Conservation (phyloP, 2,329 filamentous ascomycete genomes). For the Phaeosphaeria sp. region DNA sequence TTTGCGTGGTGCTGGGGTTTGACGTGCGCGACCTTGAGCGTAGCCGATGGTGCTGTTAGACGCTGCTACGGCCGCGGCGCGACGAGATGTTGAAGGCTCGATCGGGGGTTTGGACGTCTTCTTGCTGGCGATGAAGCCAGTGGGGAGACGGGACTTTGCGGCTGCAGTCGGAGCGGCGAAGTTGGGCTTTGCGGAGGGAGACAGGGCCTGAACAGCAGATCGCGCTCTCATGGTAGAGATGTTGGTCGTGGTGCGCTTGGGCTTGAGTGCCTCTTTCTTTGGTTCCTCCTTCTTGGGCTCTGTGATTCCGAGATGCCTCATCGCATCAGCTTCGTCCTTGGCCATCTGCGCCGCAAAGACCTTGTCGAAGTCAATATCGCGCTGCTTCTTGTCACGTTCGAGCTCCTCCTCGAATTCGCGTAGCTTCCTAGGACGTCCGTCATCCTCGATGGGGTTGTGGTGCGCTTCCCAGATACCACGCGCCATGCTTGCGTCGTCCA, state of each 20-base stretch:
- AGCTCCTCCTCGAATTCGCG: conserved; percentile 61
- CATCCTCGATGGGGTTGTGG: conserved; percentile 66
- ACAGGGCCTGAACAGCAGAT: conserved; percentile 54
- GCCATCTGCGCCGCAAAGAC: conserved; percentile 68
- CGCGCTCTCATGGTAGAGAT: conserved; percentile 63
- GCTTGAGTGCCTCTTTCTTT: conserved; percentile 31
- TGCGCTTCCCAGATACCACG: conserved; percentile 60
- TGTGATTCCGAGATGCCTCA: conserved; percentile 36
- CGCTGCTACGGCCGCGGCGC: conserved; percentile 67
- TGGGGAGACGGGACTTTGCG: conserved; percentile 48
- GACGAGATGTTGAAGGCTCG: conserved; percentile 61
- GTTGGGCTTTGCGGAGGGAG: conserved; percentile 39
- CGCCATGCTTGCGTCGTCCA: conserved; percentile 61
- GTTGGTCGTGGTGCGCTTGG: conserved; percentile 36
- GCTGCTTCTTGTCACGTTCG: conserved; percentile 55
- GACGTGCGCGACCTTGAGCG: conserved; percentile 72
- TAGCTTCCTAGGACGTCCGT: conserved; percentile 69
- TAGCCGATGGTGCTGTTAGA: conserved; percentile 88
- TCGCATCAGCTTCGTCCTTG: conserved; percentile 59
- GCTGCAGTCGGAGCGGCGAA: conserved; percentile 50
- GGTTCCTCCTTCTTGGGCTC: conserved; percentile 36
- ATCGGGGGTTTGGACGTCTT: conserved; percentile 49
- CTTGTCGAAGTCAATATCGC: conserved; percentile 72
- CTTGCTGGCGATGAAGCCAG: conserved; percentile 46
- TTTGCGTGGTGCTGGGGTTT: conserved; percentile 47